These are phyloP conservation scores for Pouteria campechiana DNA, from an alignment of 179 eudicot species.

Conservation along the genomic window DNA sequence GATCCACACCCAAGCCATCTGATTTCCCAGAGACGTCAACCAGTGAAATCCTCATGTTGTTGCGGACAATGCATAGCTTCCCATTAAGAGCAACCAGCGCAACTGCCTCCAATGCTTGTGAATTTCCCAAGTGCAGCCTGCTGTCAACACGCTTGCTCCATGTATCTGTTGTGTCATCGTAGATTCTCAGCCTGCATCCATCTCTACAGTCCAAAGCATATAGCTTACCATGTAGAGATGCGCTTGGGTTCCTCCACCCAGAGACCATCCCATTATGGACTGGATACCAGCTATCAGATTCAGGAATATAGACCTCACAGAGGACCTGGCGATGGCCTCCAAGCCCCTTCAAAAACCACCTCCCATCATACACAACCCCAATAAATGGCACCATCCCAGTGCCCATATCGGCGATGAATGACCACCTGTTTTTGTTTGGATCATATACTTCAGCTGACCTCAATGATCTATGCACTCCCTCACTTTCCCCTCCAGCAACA, in stretches of 20 bases:
- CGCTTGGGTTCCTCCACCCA: conserved; percentile 88
- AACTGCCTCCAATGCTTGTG: conserved; percentile 77
- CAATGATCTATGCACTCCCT: conserved; percentile 54
- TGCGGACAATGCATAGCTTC: conserved; percentile 66
- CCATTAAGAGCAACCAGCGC: conserved; percentile 62
- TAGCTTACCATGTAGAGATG: conserved; percentile 47
- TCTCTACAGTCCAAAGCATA: conserved; percentile 87
- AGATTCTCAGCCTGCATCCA: conserved; percentile 79
- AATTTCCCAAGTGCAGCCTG: conserved; percentile 65
- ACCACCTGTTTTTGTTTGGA: conserved; percentile 79
- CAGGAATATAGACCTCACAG: conserved; percentile 73
- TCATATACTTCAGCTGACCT: conserved; percentile 86
- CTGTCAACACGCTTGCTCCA: conserved; percentile 80
- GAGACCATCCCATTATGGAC: conserved; percentile 74
- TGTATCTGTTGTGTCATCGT: conserved; percentile 57
- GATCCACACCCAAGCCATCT: conserved; percentile 28
- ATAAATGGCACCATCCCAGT: conserved; percentile 83
- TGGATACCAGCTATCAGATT: conserved; percentile 49
- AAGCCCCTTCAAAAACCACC: conserved; percentile 84
- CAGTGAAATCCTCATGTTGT: conserved; percentile 80
- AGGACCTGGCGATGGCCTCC: conserved; percentile 74
- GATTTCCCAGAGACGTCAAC: conserved; percentile 63
- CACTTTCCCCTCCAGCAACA: conserved; percentile 94
- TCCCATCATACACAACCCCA: conserved; percentile 76
- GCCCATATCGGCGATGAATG: conserved; percentile 74